Evolutionary conservation across 2,329 filamentous ascomycete species (phyloP).

Genomic region (Penicillium sp.): DNA sequence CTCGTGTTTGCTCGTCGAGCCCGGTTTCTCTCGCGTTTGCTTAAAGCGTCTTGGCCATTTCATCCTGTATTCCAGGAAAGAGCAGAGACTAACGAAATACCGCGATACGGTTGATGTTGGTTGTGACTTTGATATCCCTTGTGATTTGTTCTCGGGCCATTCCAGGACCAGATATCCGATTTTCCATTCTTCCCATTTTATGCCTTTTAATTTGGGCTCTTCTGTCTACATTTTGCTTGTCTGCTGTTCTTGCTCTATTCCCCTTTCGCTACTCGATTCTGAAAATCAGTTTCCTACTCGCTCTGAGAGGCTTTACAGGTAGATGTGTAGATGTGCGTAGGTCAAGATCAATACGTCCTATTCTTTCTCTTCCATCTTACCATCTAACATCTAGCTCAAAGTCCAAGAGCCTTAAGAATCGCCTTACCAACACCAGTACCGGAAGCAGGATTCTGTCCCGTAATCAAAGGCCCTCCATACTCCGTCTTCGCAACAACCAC

Average conservation of each 20-base stretch:
- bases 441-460: constrained; percentile 48
- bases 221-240: constrained; percentile 9
- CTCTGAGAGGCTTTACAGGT: not conserved
- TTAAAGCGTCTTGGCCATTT: not conserved
- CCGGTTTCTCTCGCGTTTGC: constrained; percentile 1
- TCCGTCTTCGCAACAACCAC: constrained; percentile 36
- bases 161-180: constrained; percentile 12
- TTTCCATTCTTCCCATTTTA: constrained; percentile 3
- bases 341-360: constrained; percentile 16
- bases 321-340: not conserved
- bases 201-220: not conserved
- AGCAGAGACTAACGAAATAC: constrained; percentile 11
- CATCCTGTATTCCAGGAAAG: not conserved
- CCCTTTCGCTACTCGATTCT: constrained; percentile 28
- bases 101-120: constrained; percentile 19
- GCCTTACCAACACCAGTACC: constrained; percentile 43
- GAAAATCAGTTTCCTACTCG: not conserved
- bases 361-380: not conserved
- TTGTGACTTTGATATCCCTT: constrained; percentile 4
- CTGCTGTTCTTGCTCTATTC: constrained; percentile 28
- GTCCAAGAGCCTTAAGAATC: constrained; percentile 36
- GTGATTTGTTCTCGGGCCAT: not conserved
- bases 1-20: constrained; percentile 16
- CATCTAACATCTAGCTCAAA: not conserved
- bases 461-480: constrained; percentile 40